Conservation (phyloP, 2,329 filamentous ascomycete genomes). For the Coleophoma crateriformis region DNA sequence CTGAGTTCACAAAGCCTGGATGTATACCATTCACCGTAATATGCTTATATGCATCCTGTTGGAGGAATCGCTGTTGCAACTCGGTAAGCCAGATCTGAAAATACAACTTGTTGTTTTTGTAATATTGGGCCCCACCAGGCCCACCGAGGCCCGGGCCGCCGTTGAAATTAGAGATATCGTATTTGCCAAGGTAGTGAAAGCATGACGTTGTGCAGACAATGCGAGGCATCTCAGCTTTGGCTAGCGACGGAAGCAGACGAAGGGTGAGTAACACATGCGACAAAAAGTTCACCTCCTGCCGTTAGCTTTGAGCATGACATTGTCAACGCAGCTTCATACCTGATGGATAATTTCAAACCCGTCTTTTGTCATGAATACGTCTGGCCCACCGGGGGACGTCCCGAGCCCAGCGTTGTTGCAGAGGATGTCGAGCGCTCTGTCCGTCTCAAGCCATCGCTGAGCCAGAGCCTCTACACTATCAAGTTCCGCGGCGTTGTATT, state of each 20-base stretch:
- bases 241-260: conserved; percentile 21
- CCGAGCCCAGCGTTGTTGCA: conserved; percentile 34
- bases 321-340: background rate
- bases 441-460: conserved; percentile 25
- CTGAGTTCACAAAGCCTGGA: conserved; percentile 25
- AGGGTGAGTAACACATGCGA: conserved; percentile 25
- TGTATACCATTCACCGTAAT: conserved; percentile 26
- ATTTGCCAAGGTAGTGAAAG: conserved; percentile 22
- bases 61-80: conserved; percentile 20
- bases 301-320: no score
- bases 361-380: conserved; percentile 17
- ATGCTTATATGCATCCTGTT: conserved; percentile 16
- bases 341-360: conserved; percentile 26
- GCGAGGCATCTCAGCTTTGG: conserved; percentile 16
- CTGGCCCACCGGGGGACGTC: conserved; percentile 2
- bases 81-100: conserved; percentile 28
- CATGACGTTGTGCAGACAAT: conserved; percentile 26
- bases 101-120: conserved; percentile 28
- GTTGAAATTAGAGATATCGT: conserved; percentile 22
- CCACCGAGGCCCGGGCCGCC: conserved; percentile 5
- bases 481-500: conserved; percentile 2
- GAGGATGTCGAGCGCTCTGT: conserved; percentile 32
- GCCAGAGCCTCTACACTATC: conserved; percentile 18
- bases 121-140: background rate
- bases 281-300: conserved; percentile 20